Percentiles rank a stretch among this genome's conserved stretches.
phyloP scores from a whole-genome alignment of 352 stramenopile species.

The Achlya hypogyna region DNA sequence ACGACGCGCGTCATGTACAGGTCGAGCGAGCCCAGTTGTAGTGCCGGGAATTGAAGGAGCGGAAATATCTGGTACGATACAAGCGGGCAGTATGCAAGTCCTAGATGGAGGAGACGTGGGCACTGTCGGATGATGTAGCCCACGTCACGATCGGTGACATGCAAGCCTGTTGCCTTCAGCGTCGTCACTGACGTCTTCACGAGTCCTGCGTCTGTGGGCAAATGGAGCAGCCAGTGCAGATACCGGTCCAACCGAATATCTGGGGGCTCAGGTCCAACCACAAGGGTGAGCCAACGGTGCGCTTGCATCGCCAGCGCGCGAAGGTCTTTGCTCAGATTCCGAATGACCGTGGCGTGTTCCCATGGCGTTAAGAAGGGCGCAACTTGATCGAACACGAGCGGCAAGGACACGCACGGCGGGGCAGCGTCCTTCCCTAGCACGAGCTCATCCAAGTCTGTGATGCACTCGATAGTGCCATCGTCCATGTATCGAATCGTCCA shows the following conservation, averaged over 20 bases:
- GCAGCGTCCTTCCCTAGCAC: no score
- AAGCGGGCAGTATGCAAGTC: conserved; percentile 22
- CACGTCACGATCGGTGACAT: conserved; percentile 25
- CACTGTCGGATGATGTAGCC: conserved; percentile 23
- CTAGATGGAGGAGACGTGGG: conserved; percentile 8
- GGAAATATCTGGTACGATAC: conserved; percentile 32
- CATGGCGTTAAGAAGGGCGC: conserved; percentile 6
- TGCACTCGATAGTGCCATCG: not conserved
- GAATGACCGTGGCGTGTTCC: not conserved
- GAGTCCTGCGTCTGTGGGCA: not conserved
- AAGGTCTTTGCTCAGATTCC: not conserved
- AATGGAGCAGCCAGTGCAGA: conserved; percentile 8
- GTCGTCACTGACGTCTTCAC: conserved; percentile 17
- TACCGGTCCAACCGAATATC: not conserved
- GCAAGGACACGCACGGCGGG: no score
- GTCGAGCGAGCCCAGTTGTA: conserved; percentile 19
- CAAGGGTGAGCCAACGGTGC: not conserved
- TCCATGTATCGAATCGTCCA: not conserved
- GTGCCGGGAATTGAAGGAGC: conserved; percentile 3
- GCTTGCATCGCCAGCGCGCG: not conserved
- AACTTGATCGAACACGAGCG: no score
- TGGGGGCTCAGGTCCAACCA: not conserved
- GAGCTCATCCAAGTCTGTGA: not conserved
- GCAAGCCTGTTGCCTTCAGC: conserved; percentile 21
- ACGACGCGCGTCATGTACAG: conserved; percentile 31